Base-by-base conservation (phyloP, 1,284 basidiomycete genomes). In the Sporisorium sorghi region DNA sequence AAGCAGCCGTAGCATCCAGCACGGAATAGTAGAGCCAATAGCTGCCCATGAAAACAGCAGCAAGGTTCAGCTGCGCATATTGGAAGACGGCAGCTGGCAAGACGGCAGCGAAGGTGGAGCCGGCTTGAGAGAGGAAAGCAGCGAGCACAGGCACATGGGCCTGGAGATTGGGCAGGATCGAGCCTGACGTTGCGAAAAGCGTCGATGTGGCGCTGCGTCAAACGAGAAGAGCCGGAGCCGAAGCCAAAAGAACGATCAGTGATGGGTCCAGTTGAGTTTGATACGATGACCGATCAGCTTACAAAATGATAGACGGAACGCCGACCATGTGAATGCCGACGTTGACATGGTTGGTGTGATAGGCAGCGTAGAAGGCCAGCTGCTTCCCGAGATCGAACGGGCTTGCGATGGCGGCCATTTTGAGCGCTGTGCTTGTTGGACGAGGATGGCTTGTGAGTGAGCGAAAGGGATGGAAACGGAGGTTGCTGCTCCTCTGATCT, bases 361-460 rank as follows among this genome's bases (percentile, higher is more conserved):
- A 81, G 8, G 79, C 77, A 37, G 78, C 79, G 50, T 81, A 81
- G 64, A 81, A 81, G 30, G 77, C 77, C 14, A 81, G 68, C 59
- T 81, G 79, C 51, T 76, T 67, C 30, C 49, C 59, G 48, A 80
- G 64, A 32, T 63, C 67, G 52, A 80, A 72, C 1, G 77, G 78
- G 30, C 65, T 75, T 2, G 67, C 78, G 4, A 76, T 76, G 19
- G 72, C 67, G 9, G 69, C 71, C 77, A 79, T 79, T n/a, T 28
- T 64, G 30, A n/a, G 9, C 11, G 19, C 3, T 30, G 28, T 30
- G 28, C 9, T 30, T 30, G 28, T 5, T 30, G 28, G 9, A 30
- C 28, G 28, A 30, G 28, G 28, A 30, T 5, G 28, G 28, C 28
- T n/a, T n/a, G n/a, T n/a, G n/a, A n/a, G n/a, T n/a, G n/a, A n/a